phyloP scores from a whole-genome alignment of 1,139 yeast genomes.

The Kurtzmaniella quercitrusa region DNA sequence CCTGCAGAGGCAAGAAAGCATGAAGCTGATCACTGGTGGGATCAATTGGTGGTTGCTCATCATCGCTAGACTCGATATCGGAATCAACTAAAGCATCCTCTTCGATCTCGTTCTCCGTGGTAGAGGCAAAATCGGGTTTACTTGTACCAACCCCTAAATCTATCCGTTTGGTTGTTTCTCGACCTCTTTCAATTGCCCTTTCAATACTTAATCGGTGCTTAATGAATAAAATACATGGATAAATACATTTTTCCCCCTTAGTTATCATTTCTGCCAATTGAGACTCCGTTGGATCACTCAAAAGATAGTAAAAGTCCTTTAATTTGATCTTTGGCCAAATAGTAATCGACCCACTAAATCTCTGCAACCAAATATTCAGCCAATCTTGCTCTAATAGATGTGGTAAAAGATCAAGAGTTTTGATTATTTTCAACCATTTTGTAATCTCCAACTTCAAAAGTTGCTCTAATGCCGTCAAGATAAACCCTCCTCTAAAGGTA shows the following conservation, averaged over 20 bases:
- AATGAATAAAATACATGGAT: conserved; percentile 62
- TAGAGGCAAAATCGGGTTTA: conserved; percentile 10
- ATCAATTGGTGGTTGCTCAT: conserved; percentile 3
- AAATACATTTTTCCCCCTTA: conserved; percentile 65
- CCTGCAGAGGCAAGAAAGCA: neutral
- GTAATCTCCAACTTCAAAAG: conserved; percentile 66
- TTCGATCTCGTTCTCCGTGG: conserved; percentile 11
- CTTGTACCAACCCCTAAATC: conserved; percentile 4
- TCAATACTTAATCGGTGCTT: conserved; percentile 62
- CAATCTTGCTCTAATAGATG: conserved; percentile 72
- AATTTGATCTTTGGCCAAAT: conserved; percentile 67
- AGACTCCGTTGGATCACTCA: conserved; percentile 65
- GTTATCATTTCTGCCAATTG: conserved; percentile 51
- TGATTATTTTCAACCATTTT: conserved; percentile 70
- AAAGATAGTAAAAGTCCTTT: conserved; percentile 58
- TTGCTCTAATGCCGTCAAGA: conserved; percentile 70
- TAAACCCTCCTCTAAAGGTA: conserved; percentile 68
- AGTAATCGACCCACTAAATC: conserved; percentile 71
- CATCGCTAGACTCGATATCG: conserved; percentile 18
- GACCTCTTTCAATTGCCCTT: conserved; percentile 56
- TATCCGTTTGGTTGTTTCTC: conserved; percentile 12
- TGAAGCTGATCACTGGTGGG: neutral
- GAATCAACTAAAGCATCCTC: conserved; percentile 9
- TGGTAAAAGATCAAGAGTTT: conserved; percentile 65
- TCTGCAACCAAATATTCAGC: conserved; percentile 73